Percentiles rank a stretch among this genome's conserved stretches.
phyloP scores from a whole-genome alignment of 192 early-diverging fungal species.

The Backusella luteola region DNA sequence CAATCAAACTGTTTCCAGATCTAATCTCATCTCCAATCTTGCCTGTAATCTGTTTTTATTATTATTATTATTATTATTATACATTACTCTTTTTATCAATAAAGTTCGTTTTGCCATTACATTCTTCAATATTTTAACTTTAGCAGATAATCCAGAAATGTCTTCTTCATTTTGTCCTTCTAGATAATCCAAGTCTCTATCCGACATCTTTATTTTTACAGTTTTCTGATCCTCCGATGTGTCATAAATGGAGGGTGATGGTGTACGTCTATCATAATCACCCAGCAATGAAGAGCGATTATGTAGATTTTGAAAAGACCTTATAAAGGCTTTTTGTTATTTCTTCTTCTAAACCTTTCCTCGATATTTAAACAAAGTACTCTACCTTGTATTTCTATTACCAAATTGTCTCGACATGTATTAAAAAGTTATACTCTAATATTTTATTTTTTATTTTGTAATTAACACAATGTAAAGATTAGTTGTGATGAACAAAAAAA shows the following conservation, averaged over 20 bases:
- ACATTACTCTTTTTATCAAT: not conserved
- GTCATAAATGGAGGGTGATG: slow-evolving; percentile 21
- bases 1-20: slow-evolving; percentile 34
- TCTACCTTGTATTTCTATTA: slow-evolving; percentile 22
- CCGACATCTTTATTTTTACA: slow-evolving; percentile 14
- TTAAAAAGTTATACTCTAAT: not conserved
- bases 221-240: slow-evolving; percentile 5
- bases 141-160: slow-evolving; percentile 34
- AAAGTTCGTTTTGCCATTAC: slow-evolving; percentile 7
- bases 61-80: not conserved
- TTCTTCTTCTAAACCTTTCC: not conserved
- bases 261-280: slow-evolving; percentile 21
- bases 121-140: slow-evolving; percentile 37
- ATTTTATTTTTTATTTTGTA: not conserved
- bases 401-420: slow-evolving; percentile 28
- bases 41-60: slow-evolving; percentile 28
- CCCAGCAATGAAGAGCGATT: slow-evolving; percentile 34
- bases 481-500: not conserved
- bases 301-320: slow-evolving; percentile 37
- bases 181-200: slow-evolving; percentile 36
- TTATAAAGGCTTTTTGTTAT: not conserved
- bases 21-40: slow-evolving; percentile 42
- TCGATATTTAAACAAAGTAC: not conserved
- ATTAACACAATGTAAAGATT: not conserved
- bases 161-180: slow-evolving; percentile 39